phyloP scores from a whole-genome alignment of 2,329 filamentous ascomycete species.

The Chrysosporium keratinophilum region DNA sequence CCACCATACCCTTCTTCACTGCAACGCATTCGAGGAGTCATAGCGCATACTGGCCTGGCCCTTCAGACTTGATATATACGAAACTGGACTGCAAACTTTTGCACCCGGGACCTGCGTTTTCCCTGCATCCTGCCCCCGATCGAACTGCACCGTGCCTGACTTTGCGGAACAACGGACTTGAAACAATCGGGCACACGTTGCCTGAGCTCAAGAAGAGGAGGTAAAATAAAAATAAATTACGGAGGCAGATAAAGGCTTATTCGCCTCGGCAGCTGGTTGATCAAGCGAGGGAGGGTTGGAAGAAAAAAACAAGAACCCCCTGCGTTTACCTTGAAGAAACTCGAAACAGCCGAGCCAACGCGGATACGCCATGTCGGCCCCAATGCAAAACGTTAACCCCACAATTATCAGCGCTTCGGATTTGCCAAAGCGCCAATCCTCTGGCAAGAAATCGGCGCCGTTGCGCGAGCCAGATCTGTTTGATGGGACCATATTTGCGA shows the following conservation, averaged over 20 bases:
- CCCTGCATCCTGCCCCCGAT: neutral
- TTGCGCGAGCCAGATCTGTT: constrained; percentile 26
- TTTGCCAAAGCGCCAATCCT: constrained; percentile 62
- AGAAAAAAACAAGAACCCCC: neutral
- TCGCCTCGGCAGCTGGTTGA: too few relatives aligned
- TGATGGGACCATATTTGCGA: constrained; percentile 40
- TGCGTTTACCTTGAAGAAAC: neutral
- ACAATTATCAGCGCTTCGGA: constrained; percentile 82
- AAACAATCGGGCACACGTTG: constrained; percentile 1
- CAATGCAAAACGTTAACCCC: constrained; percentile 66
- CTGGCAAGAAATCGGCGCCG: constrained; percentile 31
- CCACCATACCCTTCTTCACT: neutral
- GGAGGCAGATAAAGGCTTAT: too few relatives aligned
- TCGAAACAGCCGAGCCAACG: neutral
- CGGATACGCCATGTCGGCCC: constrained; percentile 22
- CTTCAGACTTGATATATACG: neutral
- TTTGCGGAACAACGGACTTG: neutral
- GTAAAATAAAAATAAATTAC: too few relatives aligned
- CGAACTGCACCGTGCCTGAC: neutral
- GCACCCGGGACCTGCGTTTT: constrained; percentile 2
- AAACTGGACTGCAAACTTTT: neutral
- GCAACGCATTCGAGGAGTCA: neutral
- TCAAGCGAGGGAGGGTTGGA: neutral
- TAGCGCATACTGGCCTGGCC: neutral
- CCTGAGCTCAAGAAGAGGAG: neutral